These are phyloP conservation scores for Elymus sibiricus DNA, from an alignment of 176 grass and related monocot species.

Conservation along the genomic window DNA sequence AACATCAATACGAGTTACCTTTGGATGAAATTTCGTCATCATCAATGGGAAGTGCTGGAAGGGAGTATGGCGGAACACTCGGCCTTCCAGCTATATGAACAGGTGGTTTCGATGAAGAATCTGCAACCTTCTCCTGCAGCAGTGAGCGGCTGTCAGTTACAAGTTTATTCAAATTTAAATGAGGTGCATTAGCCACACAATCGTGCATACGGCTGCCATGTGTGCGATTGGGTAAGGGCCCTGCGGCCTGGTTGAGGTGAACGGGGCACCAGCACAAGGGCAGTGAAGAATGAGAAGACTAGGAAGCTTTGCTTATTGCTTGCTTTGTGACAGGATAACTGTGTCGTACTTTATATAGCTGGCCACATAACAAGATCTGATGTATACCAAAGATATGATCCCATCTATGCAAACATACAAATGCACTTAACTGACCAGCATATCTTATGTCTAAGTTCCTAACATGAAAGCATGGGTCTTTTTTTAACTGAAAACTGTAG, in stretches of 20 bases:
- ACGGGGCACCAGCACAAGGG: neutral
- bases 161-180: slow-evolving; percentile 9
- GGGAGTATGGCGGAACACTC: slow-evolving; percentile 57
- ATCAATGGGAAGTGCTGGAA: slow-evolving; percentile 65
- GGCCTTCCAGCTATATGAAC: slow-evolving; percentile 56
- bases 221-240: neutral
- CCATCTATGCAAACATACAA: neutral
- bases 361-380: neutral
- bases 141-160: neutral
- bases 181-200: neutral
- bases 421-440: neutral
- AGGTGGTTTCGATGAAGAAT: slow-evolving; percentile 76
- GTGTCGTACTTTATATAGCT: neutral
- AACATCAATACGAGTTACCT: slow-evolving; percentile 44
- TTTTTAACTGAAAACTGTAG: neutral
- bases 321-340: neutral
- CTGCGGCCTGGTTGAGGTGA: neutral
- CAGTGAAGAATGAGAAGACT: neutral
- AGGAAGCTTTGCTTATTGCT: neutral
- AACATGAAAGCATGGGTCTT: neutral
- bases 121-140: slow-evolving; percentile 77
- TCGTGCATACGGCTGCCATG: neutral
- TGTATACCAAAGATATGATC: neutral
- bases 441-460: neutral
- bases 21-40: slow-evolving; percentile 79